Percentiles rank a stretch among this genome's conserved stretches.
These are phyloP conservation scores for Eucalyptus coolabah DNA, from an alignment of 345 rosid genomes.

Conservation along the genomic window DNA sequence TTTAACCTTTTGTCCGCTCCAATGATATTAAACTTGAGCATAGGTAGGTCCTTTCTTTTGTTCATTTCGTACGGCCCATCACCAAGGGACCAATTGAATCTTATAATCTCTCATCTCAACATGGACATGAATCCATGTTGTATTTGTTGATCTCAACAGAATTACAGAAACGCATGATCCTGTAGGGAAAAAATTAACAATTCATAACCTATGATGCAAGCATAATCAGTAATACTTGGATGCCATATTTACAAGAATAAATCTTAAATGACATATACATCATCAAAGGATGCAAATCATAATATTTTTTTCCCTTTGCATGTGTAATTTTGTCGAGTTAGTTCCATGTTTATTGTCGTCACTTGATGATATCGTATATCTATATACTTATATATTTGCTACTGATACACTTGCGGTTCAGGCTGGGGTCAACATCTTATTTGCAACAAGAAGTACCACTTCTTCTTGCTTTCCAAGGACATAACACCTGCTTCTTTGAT, in stretches of 20 bases:
- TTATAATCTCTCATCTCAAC: neutral
- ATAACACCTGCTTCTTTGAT: constrained; percentile 18
- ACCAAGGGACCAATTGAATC: neutral
- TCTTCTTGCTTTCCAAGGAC: constrained; percentile 44
- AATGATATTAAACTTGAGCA: neutral
- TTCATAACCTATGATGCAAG: neutral
- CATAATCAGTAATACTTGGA: neutral
- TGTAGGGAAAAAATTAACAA: neutral
- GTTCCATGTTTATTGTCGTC: neutral
- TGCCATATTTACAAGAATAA: neutral
- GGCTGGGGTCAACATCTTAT: constrained; percentile 86
- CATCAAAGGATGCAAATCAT: neutral
- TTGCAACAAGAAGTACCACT: constrained; percentile 91
- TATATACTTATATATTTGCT: neutral
- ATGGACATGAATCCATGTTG: neutral
- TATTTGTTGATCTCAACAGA: neutral
- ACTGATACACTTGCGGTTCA: constrained; percentile 5
- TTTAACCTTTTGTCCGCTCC: neutral
- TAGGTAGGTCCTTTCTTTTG: neutral
- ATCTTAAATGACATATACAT: neutral
- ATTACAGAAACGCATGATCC: neutral
- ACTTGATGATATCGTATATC: neutral
- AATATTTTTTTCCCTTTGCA: neutral
- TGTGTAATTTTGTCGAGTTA: neutral
- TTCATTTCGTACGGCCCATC: neutral